phyloP scores from a whole-genome alignment of 371 early-diverging fungal species.

The Mortierella sp. region DNA sequence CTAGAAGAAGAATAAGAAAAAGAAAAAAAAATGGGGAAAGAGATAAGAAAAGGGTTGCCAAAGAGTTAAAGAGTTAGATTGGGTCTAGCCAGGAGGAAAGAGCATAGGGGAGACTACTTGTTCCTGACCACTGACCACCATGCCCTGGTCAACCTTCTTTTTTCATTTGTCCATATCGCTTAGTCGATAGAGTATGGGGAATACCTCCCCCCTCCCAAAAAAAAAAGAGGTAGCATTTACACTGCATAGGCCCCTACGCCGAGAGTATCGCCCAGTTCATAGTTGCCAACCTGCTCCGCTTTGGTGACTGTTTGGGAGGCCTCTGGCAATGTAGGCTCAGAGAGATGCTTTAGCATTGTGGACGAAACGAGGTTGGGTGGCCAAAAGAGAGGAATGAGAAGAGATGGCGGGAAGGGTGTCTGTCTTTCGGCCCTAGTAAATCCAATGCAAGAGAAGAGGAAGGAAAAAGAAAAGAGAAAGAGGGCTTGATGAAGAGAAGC shows the following conservation, averaged over 20 bases:
- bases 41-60: neutral
- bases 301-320: conserved; percentile 42
- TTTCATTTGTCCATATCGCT: too few relatives aligned
- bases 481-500: neutral
- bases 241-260: conserved; percentile 68
- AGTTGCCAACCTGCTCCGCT: conserved; percentile 46
- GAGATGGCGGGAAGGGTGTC: neutral
- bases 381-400: neutral
- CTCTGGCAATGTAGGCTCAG: conserved; percentile 45
- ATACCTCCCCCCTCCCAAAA: too few relatives aligned
- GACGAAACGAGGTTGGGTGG: neutral
- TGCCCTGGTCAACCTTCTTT: too few relatives aligned
- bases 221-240: conserved; percentile 40
- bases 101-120: too few relatives aligned
- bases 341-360: conserved; percentile 48
- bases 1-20: conserved; percentile 20
- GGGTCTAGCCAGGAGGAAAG: too few relatives aligned
- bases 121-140: too few relatives aligned
- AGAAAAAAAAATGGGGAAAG: neutral
- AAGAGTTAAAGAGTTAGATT: too few relatives aligned
- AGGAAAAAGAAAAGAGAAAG: neutral
- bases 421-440: neutral
- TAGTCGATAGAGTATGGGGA: too few relatives aligned
- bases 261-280: conserved; percentile 55
- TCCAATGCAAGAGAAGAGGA: neutral